Percentiles rank a stretch among this genome's conserved stretches.
phyloP scores from a whole-genome alignment of 2,329 filamentous ascomycete genomes.

The Stachybotrys chartarum region DNA sequence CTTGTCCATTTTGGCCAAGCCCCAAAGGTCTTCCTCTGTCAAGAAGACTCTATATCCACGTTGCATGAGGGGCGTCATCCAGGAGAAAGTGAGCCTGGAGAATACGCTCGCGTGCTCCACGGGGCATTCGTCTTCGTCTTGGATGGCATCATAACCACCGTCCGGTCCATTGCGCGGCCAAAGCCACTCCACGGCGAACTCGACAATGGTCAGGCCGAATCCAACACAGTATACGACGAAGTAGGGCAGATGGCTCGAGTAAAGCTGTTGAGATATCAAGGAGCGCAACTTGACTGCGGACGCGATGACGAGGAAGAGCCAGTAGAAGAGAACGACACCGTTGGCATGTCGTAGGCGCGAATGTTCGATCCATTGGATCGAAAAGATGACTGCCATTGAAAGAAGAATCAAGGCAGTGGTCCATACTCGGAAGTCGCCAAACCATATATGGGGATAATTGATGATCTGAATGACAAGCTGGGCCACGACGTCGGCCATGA shows the following conservation, averaged over 20 bases:
- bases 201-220: constrained; percentile 59
- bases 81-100: constrained; percentile 86
- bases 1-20: constrained; percentile 71
- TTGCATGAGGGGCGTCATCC: constrained; percentile 99
- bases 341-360: constrained; percentile 77
- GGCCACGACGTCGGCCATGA: constrained; percentile 60
- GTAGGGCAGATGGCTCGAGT: constrained; percentile 59
- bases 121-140: constrained; percentile 58
- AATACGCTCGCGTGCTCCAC: constrained; percentile 92
- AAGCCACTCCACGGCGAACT: constrained; percentile 78
- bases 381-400: constrained; percentile 68
- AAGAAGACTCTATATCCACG: constrained; percentile 86
- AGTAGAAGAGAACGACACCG: constrained; percentile 84
- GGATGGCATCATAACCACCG: constrained; percentile 50
- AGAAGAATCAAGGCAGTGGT: constrained; percentile 64
- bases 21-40: constrained; percentile 95
- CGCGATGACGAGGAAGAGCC: constrained; percentile 76
- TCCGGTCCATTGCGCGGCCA: constrained; percentile 62
- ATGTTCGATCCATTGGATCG: constrained; percentile 82
- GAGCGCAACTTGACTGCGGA: constrained; percentile 81
- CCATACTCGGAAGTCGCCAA: constrained; percentile 79
- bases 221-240: constrained; percentile 71
- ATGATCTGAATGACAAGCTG: constrained; percentile 73
- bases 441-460: constrained; percentile 63
- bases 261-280: constrained; percentile 69